Conservation (phyloP, 2,329 filamentous ascomycete species). For the Penicillium sp. region DNA sequence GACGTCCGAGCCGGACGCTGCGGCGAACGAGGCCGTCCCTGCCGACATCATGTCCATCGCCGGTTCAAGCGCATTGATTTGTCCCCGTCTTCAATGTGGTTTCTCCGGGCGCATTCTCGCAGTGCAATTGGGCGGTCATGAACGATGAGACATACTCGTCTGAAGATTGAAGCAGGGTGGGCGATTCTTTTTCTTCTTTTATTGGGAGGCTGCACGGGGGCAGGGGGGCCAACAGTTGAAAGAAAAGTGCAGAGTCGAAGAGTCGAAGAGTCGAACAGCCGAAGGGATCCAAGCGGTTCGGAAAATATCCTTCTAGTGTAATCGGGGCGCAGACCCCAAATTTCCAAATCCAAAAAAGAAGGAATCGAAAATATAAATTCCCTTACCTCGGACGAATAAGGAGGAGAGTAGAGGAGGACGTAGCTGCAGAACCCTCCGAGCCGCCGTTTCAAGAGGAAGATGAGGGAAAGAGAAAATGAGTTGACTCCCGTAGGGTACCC, state of each 20-base stretch:
- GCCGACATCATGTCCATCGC: constrained; percentile 38
- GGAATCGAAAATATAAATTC: constrained; percentile 8
- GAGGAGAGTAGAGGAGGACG: constrained; percentile 6
- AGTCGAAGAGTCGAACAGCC: constrained; percentile 11
- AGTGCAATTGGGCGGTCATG: constrained; percentile 22
- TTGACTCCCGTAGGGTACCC: too few relatives aligned
- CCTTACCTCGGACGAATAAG: neutral
- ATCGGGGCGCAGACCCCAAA: constrained; percentile 12
- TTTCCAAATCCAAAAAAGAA: neutral
- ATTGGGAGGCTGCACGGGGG: neutral
- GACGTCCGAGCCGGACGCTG: constrained; percentile 38
- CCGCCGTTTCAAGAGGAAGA: constrained; percentile 6
- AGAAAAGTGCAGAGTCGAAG: neutral
- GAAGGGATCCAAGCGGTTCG: constrained; percentile 23
- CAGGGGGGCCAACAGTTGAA: neutral
- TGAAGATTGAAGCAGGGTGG: neutral
- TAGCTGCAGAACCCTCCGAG: constrained; percentile 2
- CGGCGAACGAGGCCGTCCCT: constrained; percentile 32
- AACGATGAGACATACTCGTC: constrained; percentile 22
- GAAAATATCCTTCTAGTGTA: constrained; percentile 26
- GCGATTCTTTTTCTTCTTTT: neutral
- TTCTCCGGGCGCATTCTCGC: constrained; percentile 34
- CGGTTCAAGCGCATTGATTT: constrained; percentile 23
- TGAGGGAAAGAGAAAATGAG: constrained; percentile 15
- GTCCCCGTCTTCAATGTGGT: constrained; percentile 22